Percentiles rank a stretch among this genome's conserved stretches.
These are phyloP conservation scores for Microdochium bolleyi DNA, from an alignment of 2,329 filamentous ascomycete species.

Conservation along the genomic window DNA sequence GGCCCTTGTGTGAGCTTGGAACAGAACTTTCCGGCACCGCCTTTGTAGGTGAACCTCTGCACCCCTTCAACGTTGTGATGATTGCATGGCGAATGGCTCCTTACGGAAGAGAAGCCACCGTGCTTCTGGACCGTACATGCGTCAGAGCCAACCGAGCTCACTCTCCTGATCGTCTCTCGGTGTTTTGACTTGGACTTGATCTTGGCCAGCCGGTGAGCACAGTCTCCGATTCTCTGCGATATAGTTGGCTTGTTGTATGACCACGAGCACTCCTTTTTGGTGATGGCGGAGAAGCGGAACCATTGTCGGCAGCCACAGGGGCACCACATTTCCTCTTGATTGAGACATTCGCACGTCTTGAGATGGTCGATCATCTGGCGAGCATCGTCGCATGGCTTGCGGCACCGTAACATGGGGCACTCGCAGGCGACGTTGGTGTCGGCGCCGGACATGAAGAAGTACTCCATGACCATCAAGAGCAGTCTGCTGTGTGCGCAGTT, in stretches of 20 bases:
- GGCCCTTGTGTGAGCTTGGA: no score
- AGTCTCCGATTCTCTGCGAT: background rate
- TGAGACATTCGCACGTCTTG: background rate
- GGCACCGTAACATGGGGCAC: background rate
- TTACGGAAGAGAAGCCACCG: background rate
- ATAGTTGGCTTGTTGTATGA: background rate
- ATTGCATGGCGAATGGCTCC: no score
- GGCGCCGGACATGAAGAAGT: background rate
- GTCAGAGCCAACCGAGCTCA: background rate
- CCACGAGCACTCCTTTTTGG: background rate
- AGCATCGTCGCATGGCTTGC: background rate
- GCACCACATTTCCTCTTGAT: background rate
- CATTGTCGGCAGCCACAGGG: background rate
- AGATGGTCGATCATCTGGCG: background rate
- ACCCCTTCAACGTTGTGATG: no score
- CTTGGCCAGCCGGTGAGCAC: background rate
- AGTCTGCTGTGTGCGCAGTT: background rate
- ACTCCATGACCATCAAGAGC: background rate
- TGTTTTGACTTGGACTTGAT: background rate
- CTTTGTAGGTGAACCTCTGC: no score
- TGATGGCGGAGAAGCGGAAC: background rate
- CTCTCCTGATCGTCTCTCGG: background rate
- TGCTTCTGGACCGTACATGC: background rate
- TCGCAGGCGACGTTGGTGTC: background rate
- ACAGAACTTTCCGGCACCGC: no score